Base-by-base conservation (phyloP, 2,329 filamentous ascomycete genomes). In the Sordariomycetes sp. region DNA sequence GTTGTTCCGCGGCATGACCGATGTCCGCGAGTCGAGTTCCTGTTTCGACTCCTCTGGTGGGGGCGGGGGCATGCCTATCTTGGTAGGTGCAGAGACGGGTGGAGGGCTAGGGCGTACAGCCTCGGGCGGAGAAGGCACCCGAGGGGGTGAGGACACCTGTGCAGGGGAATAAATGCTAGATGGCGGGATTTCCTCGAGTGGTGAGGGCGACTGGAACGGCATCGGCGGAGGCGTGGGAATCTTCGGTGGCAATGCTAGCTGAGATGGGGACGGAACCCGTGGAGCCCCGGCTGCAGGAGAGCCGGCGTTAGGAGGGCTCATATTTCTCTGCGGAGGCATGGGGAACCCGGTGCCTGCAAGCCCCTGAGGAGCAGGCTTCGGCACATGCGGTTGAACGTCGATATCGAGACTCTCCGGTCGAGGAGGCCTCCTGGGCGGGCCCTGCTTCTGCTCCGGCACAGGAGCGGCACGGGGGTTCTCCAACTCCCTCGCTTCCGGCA, bases 1-100 rank as follows among this genome's bases (percentile, higher is more conserved):
- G 14, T 65, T 62, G 62, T 67, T 67, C 22, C 70, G 69, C 18
- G 69, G 68, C 3, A 72, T 60, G 43, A 60, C 59, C 10, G 66
- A 60, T 20, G 61, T 60, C 24, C 63, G 63, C 25, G 60, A 28
- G 46, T 63, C 56, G n/a, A 55, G 22, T n/a, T 37, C 24, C 24
- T 35, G 57, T 10, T 34, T 18, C 24, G 28, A 18, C n/a, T 40
- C 20, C 32, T 43, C 32, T 20, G 55, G 22, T 12, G 55, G 46
- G 3, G 55, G 24, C 11, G 55, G 48, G 11, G 55, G 37, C 22
- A 37, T 24, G 3, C 20, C 16, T 25, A 32, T 22, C 3, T 54
- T 22, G 8, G 59, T 48, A 48, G 58, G 56, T 6, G 58, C 43
- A 28, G 53, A 43, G 20, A 48, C 34, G 7, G 54, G 56, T 24